Evolutionary conservation across 495 filamentous ascomycete genomes (phyloP).

Genomic region (Hypoxylon fuscum): DNA sequence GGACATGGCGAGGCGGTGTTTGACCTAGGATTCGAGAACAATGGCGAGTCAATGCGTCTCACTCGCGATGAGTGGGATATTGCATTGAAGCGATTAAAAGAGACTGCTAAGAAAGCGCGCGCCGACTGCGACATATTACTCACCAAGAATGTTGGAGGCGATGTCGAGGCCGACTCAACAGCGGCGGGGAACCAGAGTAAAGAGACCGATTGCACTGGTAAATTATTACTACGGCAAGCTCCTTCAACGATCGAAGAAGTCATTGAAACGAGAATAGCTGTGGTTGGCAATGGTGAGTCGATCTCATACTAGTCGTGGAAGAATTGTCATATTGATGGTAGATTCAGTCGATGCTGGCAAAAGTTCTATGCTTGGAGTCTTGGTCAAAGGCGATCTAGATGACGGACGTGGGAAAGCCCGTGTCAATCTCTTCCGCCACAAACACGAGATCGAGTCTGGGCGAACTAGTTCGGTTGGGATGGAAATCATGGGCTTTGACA

Average conservation of each 20-base stretch:
- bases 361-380: slow-evolving; percentile 93
- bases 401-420: slow-evolving; percentile 94
- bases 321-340: slow-evolving; percentile 3
- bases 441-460: slow-evolving; percentile 96
- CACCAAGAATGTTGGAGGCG: slow-evolving; percentile 88
- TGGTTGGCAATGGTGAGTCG: slow-evolving; percentile 86
- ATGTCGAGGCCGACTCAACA: slow-evolving; percentile 69
- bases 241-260: slow-evolving; percentile 82
- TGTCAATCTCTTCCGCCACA: slow-evolving; percentile 96
- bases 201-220: slow-evolving; percentile 77
- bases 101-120: slow-evolving; percentile 69
- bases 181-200: slow-evolving; percentile 60
- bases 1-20: slow-evolving; percentile 92
- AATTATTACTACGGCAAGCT: slow-evolving; percentile 79
- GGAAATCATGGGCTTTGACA: slow-evolving; percentile 99
- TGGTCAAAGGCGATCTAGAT: slow-evolving; percentile 95
- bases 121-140: slow-evolving; percentile 83
- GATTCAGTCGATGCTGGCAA: slow-evolving; percentile 88
- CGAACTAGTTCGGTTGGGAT: slow-evolving; percentile 95
- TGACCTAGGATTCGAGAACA: slow-evolving; percentile 91
- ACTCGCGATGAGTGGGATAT: slow-evolving; percentile 78
- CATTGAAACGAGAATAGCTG: slow-evolving; percentile 95
- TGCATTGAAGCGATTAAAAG: slow-evolving; percentile 73
- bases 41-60: slow-evolving; percentile 89
- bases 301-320: neutral